A percentile compares a stretch with the other conserved stretches of the same genome.
Conservation (phyloP, 257 asterid genomes). For the Fraxinus americana region DNA sequence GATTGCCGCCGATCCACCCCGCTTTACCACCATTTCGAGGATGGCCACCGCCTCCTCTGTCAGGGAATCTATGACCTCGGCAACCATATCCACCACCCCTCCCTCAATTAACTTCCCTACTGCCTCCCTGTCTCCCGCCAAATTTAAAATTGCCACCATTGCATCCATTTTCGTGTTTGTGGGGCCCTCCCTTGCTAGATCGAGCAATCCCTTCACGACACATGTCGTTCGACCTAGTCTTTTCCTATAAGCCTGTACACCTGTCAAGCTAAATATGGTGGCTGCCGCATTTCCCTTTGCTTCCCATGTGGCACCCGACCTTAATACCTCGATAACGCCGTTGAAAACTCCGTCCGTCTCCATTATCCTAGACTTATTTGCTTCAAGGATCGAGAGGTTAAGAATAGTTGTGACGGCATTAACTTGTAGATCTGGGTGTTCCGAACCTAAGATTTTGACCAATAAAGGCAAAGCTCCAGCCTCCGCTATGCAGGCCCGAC, state of each 20-base stretch:
- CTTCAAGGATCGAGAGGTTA: conserved; percentile 78
- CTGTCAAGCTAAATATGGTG: conserved; percentile 69
- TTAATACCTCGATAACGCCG: conserved; percentile 73
- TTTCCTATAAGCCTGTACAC: conserved; percentile 59
- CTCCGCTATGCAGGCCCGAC: conserved; percentile 77
- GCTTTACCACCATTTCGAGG: conserved; percentile 75
- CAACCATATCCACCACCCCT: conserved; percentile 69
- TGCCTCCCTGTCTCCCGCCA: conserved; percentile 75
- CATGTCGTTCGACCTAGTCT: conserved; percentile 59
- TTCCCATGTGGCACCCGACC: conserved; percentile 87
- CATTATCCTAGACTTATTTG: conserved; percentile 69
- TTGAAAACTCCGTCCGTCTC: conserved; percentile 74
- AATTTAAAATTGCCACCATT: conserved; percentile 72
- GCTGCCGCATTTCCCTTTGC: conserved; percentile 96
- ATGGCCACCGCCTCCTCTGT: conserved; percentile 75
- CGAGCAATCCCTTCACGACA: conserved; percentile 65
- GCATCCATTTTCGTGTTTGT: conserved; percentile 65
- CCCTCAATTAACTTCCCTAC: conserved; percentile 69
- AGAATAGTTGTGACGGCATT: conserved; percentile 85
- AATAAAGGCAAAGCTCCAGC: conserved; percentile 75
- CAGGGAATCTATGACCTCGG: conserved; percentile 54
- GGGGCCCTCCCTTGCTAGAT: conserved; percentile 66
- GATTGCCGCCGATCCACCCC: conserved; percentile 69
- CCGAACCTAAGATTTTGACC: conserved; percentile 58
- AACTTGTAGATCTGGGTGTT: conserved; percentile 67